Evolutionary conservation across 257 asterid genomes (phyloP).

Genomic region (Solanum medicagineum): DNA sequence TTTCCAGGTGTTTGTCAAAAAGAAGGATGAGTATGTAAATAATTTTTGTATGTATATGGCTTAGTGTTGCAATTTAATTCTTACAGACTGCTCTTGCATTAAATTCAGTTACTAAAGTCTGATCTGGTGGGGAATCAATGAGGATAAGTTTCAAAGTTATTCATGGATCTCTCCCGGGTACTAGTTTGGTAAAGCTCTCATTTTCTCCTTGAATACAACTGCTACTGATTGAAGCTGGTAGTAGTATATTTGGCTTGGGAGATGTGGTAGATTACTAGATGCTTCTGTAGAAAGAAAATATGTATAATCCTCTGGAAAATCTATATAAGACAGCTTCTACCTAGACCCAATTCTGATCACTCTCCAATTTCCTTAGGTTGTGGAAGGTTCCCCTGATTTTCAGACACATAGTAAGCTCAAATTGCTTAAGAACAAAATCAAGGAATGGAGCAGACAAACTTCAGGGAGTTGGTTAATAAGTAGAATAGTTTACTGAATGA

Average conservation of each 20-base stretch:
- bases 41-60: not conserved
- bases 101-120: not conserved
- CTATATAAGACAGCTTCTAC: not conserved
- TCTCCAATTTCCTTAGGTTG: not conserved
- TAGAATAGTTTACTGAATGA: not conserved
- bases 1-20: not conserved
- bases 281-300: not conserved
- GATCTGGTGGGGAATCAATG: not conserved
- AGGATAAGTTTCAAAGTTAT: not conserved
- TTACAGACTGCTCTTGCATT: not conserved
- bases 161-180: not conserved
- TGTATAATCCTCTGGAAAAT: not conserved
- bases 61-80: not conserved
- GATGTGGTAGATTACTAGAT: not conserved
- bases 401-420: too few relatives aligned
- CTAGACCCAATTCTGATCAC: not conserved
- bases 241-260: not conserved
- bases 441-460: not conserved
- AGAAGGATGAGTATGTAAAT: not conserved
- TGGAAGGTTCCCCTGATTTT: not conserved
- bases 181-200: not conserved
- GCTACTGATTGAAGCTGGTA: not conserved
- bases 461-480: not conserved
- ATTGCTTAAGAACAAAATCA: too few relatives aligned
- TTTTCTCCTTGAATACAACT: not conserved